Percentiles rank a stretch among this genome's conserved stretches.
Evolutionary conservation across 768 basidiomycete species (phyloP).

Genomic region (Mycena galericulata): DNA sequence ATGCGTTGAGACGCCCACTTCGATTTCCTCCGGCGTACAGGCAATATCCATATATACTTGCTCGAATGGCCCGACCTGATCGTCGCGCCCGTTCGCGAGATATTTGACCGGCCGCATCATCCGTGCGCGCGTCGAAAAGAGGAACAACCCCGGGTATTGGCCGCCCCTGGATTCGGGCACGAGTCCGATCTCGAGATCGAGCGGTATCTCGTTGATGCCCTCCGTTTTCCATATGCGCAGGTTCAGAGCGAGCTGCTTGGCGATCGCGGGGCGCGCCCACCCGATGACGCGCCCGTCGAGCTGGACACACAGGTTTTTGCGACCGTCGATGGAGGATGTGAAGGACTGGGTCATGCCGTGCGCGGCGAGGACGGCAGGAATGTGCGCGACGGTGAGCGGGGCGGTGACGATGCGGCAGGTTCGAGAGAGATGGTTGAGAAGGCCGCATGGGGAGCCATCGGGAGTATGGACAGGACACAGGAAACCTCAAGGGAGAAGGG

Average conservation of each 20-base stretch:
- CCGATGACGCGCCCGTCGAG: conserved; percentile 97
- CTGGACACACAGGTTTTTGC: conserved; percentile 87
- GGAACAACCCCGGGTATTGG: conserved; percentile 95
- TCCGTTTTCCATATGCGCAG: conserved; percentile 97
- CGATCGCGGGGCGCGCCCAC: conserved; percentile 84
- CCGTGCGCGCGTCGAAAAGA: conserved; percentile 87
- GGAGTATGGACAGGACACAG: conserved; percentile 99
- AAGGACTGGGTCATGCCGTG: conserved; percentile 97
- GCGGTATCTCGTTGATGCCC: conserved; percentile 80
- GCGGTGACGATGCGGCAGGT: conserved; percentile 91
- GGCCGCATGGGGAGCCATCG: conserved; percentile 97
- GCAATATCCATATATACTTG: conserved; percentile 99
- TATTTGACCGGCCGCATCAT: conserved; percentile 99
- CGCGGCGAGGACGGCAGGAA: conserved; percentile 83
- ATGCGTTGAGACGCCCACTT: conserved; percentile 82
- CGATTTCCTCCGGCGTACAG: conserved; percentile 88
- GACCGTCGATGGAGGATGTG: conserved; percentile 82
- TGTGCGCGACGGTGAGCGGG: conserved; percentile 78
- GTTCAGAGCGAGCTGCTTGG: conserved; percentile 83
- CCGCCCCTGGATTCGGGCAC: conserved; percentile 92
- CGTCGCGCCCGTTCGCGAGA: conserved; percentile 84
- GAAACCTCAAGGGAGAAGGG: conserved; percentile 71
- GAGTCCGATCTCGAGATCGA: conserved; percentile 95
- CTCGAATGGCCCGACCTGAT: conserved; percentile 96
- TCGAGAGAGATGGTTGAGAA: conserved; percentile 95